Base-by-base conservation (phyloP, 805 yeast genomes). In the Yarrowia bubula region DNA sequence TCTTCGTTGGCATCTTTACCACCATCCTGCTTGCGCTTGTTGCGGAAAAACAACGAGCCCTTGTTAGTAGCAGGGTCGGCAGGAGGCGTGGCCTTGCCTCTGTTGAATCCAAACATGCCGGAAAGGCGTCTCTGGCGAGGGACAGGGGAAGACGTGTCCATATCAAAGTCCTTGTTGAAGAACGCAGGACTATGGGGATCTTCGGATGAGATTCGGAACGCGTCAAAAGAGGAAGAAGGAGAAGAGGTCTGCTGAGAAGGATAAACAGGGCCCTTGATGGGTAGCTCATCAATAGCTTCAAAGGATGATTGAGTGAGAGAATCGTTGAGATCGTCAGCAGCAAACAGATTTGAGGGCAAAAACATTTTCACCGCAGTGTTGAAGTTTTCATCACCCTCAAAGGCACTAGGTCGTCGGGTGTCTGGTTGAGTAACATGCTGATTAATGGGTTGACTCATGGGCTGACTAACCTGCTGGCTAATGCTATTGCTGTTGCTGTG, bases 291-390 rank as follows among this genome's bases (percentile, higher is more conserved):
- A 7, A 55, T 55, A 5, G 62, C 62, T 13, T 58, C 64, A 31
- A 58, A 58, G 11, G 64, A 58, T 13, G 50, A 43, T 35, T 58
- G 50, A 3, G 69, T 69, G 32, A 69, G 68, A 0, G 71, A 67
- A 10, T 67, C 72, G n/a, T 68, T 63, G 35, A 70, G 33, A 48
- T 71, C 74, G 22, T 71, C 74, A 11, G 69, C 68, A 1, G 68
- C 70, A 57, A 74, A 72, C 50, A 78, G 65, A 60, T 76, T 70
- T 2, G 80, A 71, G 2, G 81, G 81, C 15, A 78, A 66, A 10
- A 77, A 71, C 64, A 72, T 71, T 61, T 76, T 75, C 38, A 76
- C 74, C 17, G 76, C 79, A 22, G 75, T 77, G 42, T 72, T 48
- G 8, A 74, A 74, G 6, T 70, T 75, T 11, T 70, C 75, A n/a